Conservation (phyloP, 2,329 filamentous ascomycete genomes). For the Penicillium sp. region DNA sequence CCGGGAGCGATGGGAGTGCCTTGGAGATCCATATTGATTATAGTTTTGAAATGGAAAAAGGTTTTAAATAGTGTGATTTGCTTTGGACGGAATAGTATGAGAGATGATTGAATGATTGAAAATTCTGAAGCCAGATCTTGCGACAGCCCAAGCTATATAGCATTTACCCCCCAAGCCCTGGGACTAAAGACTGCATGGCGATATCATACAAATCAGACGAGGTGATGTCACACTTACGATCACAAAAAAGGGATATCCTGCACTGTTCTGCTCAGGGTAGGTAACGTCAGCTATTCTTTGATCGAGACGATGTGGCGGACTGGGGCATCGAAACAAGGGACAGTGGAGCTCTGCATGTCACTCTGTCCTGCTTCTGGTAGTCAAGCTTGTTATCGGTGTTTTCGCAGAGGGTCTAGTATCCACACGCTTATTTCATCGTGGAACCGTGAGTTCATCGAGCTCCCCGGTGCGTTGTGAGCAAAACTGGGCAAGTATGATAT, state of each 20-base stretch:
- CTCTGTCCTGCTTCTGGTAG: constrained; percentile 8
- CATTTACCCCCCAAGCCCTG: background rate
- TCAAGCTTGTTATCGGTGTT: background rate
- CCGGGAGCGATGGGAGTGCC: constrained; percentile 37
- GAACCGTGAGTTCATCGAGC: constrained; percentile 12
- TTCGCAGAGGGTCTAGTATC: background rate
- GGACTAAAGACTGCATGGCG: background rate
- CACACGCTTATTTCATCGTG: constrained; percentile 16
- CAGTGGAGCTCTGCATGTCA: constrained; percentile 13
- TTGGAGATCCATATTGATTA: constrained; percentile 42
- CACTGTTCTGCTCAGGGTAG: constrained; percentile 9
- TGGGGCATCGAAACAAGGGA: constrained; percentile 6
- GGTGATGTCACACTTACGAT: constrained; percentile 38
- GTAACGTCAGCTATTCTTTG: constrained; percentile 14
- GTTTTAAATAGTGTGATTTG: background rate
- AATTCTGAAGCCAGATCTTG: background rate
- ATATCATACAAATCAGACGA: constrained; percentile 3
- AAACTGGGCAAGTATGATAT: constrained; percentile 11
- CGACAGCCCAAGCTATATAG: constrained; percentile 22
- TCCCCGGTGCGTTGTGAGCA: background rate
- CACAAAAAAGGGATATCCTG: constrained; percentile 1
- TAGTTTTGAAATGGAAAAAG: background rate
- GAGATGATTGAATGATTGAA: background rate
- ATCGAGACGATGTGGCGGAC: constrained; percentile 15
- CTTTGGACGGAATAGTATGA: background rate